Evolutionary conservation across 1,284 basidiomycete genomes (phyloP).

Genomic region (Leccinum solheimii): DNA sequence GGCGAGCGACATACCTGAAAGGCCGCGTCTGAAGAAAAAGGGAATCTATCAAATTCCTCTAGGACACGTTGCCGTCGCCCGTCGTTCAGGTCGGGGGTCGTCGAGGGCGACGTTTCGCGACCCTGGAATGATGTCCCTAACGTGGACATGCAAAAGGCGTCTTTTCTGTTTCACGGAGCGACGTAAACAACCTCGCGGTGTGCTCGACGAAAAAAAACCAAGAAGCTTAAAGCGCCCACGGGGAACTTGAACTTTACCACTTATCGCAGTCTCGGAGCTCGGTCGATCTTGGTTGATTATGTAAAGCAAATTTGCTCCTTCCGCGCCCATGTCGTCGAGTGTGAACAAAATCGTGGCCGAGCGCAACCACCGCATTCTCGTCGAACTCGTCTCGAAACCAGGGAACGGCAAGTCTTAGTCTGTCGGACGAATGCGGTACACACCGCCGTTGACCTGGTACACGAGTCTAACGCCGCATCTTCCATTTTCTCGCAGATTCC

Average conservation of each 20-base stretch:
- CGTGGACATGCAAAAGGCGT: conserved; percentile 16
- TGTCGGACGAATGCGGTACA: not conserved
- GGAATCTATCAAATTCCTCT: conserved; percentile 44
- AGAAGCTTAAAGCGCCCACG: conserved; percentile 6
- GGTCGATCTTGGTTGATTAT: conserved; percentile 25
- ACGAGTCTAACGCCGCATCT: conserved; percentile 9
- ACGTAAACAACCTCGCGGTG: conserved; percentile 18
- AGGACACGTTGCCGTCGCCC: conserved; percentile 26
- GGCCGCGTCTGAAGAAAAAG: conserved; percentile 54
- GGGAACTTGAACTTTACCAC: too few species aligned
- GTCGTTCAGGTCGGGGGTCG: conserved; percentile 8
- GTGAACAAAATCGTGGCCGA: conserved; percentile 61
- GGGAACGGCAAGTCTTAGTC: conserved; percentile 63
- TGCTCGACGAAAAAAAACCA: conserved; percentile 1
- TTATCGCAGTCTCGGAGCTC: not conserved
- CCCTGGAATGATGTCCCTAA: conserved; percentile 12
- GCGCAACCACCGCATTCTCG: conserved; percentile 64
- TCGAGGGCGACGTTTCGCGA: conserved; percentile 8
- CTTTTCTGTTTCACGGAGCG: conserved; percentile 1
- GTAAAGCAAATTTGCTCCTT: conserved; percentile 13
- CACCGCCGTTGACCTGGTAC: conserved; percentile 2
- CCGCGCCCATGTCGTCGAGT: conserved; percentile 38
- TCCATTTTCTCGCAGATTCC: conserved; percentile 46
- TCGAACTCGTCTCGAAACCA: conserved; percentile 65
- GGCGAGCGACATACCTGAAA: conserved; percentile 50